Evolutionary conservation across 441 rosid genomes (phyloP), one percentile per base, ranked within the genome.

Genomic region (Rhodomyrtus psidioides): DNA sequence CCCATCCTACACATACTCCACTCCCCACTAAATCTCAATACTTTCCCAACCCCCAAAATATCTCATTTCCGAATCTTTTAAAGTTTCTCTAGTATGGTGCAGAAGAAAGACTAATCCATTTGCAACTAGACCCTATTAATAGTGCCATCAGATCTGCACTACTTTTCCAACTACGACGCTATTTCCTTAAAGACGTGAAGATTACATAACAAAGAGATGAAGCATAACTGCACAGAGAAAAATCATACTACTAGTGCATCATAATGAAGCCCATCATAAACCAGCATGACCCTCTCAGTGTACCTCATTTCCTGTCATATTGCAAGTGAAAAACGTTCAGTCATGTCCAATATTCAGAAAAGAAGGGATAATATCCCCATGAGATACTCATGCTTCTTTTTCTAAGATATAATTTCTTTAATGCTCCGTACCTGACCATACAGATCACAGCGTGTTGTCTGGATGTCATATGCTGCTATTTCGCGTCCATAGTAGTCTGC

Each of bases 221-320:
- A 83, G 59, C 83, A 81, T 21, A 70, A 70, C 49, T 70, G 16
- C n/a, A 70, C 2, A 12, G 51, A 7, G 53, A 89, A 79, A 85
- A 53, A 82, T 55, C 98, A 83, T 95, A 97, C 98, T 82, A 95
- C 96, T 83, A 96, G 89, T 53, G 99, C 97, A 90, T 97, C 99
- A 87, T 97, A 95, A 90, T 96, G 99, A 60, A 96, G 96, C 55
- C 99, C 98, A 70, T 97, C 97, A 83, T 96, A 96, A 83, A 97
- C 93, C 86, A 97, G 94, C 96, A 96, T 91, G 83, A 89, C 98
- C 88, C 99, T 93, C 87, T 97, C 96, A 9, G 89, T 88, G 87
- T 90, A 95, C 89, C 91, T 91, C 87, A 62, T 91, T 53, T 88
- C 96, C 99, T 97, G 94, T 88, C 83, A 87, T 74, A 88, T 30